These are phyloP conservation scores for Drechslerella coelobrocha DNA, from an alignment of 2,329 filamentous ascomycete species.

Conservation along the genomic window DNA sequence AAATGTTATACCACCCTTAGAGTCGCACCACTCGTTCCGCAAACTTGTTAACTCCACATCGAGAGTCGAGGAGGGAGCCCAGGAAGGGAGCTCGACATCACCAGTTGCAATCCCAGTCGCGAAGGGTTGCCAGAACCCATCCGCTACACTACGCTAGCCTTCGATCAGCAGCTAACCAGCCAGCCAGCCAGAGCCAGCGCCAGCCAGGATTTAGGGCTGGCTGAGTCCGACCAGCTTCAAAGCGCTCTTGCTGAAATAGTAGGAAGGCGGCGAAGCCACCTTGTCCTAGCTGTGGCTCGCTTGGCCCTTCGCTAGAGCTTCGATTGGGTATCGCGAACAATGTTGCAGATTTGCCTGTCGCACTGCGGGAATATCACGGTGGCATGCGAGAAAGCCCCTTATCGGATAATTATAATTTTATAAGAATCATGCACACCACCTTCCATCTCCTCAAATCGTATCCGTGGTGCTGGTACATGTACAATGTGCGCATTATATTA, in stretches of 20 bases:
- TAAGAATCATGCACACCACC: not conserved
- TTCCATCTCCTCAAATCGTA: not conserved
- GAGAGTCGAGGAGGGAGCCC: too few species aligned
- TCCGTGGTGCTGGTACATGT: not conserved
- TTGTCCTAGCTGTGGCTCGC: not conserved
- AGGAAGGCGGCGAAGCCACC: slow-evolving; percentile 28
- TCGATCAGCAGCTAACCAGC: too few species aligned
- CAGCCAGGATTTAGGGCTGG: too few species aligned
- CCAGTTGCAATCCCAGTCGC: too few species aligned
- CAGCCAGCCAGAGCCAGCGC: too few species aligned
- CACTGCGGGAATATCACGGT: not conserved
- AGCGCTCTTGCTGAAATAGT: not conserved
- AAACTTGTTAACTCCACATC: not conserved
- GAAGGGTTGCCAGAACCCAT: too few species aligned
- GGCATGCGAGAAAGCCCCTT: not conserved
- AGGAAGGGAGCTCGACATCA: too few species aligned
- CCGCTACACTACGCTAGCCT: too few species aligned
- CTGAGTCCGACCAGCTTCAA: too few species aligned
- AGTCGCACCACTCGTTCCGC: slow-evolving; percentile 2
- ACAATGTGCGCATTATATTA: too few species aligned
- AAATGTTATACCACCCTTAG: not conserved
- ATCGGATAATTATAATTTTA: not conserved
- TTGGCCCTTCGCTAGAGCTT: not conserved
- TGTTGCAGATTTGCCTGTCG: slow-evolving; percentile 2
- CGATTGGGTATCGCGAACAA: not conserved